A percentile compares a stretch with the other conserved stretches of the same genome.
These are phyloP conservation scores for Veloporphyrellus conicus DNA, from an alignment of 1,284 basidiomycete species.

Conservation along the genomic window DNA sequence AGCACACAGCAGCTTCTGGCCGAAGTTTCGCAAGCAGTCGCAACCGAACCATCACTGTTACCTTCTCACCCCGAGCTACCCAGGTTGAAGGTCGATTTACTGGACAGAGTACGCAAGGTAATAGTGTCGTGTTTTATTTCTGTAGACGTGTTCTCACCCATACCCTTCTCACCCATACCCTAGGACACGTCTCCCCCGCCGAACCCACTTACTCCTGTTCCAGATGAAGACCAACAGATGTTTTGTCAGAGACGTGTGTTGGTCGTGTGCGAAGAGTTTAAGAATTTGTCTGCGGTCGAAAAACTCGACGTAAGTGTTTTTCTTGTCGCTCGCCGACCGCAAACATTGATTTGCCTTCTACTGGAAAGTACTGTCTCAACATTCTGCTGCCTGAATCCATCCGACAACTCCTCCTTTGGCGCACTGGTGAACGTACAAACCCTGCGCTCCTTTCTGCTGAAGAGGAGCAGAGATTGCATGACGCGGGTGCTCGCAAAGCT, in stretches of 20 bases:
- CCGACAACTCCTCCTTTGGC: constrained; percentile 67
- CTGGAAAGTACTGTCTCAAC: constrained; percentile 59
- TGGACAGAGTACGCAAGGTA: constrained; percentile 13
- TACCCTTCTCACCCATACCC: too few species aligned
- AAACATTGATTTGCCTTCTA: constrained; percentile 3
- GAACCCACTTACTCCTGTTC: constrained; percentile 23
- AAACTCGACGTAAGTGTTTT: constrained; percentile 50
- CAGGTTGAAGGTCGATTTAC: constrained; percentile 15
- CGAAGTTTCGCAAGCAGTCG: constrained; percentile 31
- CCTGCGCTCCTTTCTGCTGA: constrained; percentile 43
- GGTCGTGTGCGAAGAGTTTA: constrained; percentile 46
- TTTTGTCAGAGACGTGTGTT: constrained; percentile 20
- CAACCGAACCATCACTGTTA: constrained; percentile 27
- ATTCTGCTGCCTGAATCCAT: constrained; percentile 66
- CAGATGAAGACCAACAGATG: constrained; percentile 9
- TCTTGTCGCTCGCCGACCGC: not conserved
- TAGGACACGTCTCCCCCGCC: constrained; percentile 21
- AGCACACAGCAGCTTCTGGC: constrained; percentile 26
- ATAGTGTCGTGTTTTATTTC: not conserved
- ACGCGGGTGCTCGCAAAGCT: constrained; percentile 44
- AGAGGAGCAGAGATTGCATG: constrained; percentile 55
- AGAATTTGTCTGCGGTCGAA: constrained; percentile 49
- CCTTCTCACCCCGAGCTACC: constrained; percentile 26
- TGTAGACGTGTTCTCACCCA: constrained; percentile 3
- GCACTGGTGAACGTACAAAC: constrained; percentile 51